A percentile compares a stretch with the other conserved stretches of the same genome.
phyloP scores from a whole-genome alignment of 1,284 basidiomycete species.

The Rhodotorula sp. region DNA sequence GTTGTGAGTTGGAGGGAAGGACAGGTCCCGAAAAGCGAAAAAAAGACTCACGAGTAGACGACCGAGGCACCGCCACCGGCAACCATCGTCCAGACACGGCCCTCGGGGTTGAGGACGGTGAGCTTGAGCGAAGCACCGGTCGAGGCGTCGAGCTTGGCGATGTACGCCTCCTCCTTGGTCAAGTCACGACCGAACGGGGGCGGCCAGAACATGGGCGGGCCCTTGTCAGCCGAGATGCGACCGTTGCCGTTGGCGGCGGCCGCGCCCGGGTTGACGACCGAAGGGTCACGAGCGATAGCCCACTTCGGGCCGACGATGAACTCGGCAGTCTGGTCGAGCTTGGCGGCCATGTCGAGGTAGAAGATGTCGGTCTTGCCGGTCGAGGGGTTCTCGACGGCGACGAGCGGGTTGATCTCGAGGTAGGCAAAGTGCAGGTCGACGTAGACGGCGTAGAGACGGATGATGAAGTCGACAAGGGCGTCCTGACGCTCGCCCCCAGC shows the following conservation, averaged over 20 bases:
- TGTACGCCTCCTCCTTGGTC: slow-evolving; percentile 99
- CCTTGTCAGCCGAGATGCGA: slow-evolving; percentile 79
- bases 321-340: slow-evolving; percentile 98
- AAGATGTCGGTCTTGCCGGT: slow-evolving; percentile 76
- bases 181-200: slow-evolving; percentile 83
- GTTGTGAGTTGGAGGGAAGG: slow-evolving; percentile 5
- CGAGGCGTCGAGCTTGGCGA: slow-evolving; percentile 94
- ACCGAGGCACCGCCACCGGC: slow-evolving; percentile 78
- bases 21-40: slow-evolving; percentile 9
- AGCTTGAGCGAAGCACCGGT: slow-evolving; percentile 98
- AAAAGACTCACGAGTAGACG: slow-evolving; percentile 59
- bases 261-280: slow-evolving; percentile 62
- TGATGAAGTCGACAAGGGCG: slow-evolving; percentile 86
- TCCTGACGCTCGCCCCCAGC: slow-evolving; percentile 74
- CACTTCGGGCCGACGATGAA: slow-evolving; percentile 98
- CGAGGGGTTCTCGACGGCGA: slow-evolving; percentile 88
- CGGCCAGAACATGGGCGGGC: slow-evolving; percentile 79
- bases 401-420: slow-evolving; percentile 98
- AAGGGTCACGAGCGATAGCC: slow-evolving; percentile 91
- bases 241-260: slow-evolving; percentile 50
- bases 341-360: slow-evolving; percentile 99
- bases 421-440: slow-evolving; percentile 75
- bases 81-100: slow-evolving; percentile 99
- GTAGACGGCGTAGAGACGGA: slow-evolving; percentile 94
- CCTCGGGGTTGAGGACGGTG: slow-evolving; percentile 91